Evolutionary conservation across 2,329 filamentous ascomycete genomes (phyloP).

Genomic region (Trichoderma koningiopsis): DNA sequence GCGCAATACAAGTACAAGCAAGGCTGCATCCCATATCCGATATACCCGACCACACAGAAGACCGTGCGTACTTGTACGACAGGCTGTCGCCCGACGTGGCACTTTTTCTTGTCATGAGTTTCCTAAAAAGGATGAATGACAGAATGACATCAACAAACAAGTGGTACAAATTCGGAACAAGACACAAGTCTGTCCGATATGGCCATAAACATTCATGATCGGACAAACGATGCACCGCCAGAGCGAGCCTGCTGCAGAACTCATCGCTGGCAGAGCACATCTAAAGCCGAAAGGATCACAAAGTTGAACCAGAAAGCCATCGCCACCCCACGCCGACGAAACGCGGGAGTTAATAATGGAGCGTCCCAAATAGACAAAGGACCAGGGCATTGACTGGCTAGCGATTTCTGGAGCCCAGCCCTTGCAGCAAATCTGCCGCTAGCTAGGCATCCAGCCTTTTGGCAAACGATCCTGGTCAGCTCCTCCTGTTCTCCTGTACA

Average conservation of each 20-base stretch:
- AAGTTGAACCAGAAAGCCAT: not conserved
- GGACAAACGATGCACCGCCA: not conserved
- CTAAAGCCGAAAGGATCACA: not conserved
- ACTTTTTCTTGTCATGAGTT: not conserved
- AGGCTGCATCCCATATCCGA: not conserved
- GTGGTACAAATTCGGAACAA: not conserved
- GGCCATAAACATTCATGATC: not conserved
- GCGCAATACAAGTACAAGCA: not conserved
- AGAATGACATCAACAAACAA: not conserved
- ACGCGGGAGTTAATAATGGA: conserved; percentile 14
- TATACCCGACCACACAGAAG: not conserved
- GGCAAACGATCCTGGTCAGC: not conserved
- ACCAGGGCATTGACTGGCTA: conserved; percentile 24
- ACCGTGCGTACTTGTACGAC: not conserved
- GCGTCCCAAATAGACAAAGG: conserved; percentile 23
- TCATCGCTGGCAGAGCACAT: not conserved
- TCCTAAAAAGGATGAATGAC: not conserved
- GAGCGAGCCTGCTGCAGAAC: not conserved
- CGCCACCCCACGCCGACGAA: conserved; percentile 20
- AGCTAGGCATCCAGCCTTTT: conserved; percentile 1
- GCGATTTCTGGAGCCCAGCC: not conserved
- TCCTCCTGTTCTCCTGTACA: not conserved
- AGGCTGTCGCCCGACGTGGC: conserved; percentile 1
- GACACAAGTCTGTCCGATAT: not conserved
- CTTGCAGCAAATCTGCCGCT: conserved; percentile 9